Conservation (phyloP, 2,329 filamentous ascomycete genomes). For the Elsinoe fawcettii region DNA sequence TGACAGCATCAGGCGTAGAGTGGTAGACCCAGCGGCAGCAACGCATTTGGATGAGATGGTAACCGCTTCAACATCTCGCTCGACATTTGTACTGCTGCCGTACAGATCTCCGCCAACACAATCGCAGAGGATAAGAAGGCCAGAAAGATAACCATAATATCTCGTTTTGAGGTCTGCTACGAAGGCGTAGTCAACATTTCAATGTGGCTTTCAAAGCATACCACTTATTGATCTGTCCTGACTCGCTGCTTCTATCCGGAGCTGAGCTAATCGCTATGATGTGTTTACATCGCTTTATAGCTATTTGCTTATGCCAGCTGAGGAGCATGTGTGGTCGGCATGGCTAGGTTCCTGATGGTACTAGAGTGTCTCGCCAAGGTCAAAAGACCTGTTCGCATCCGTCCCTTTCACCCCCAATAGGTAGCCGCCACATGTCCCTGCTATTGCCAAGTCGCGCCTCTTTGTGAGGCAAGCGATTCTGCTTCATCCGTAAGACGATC, state of each 20-base stretch:
- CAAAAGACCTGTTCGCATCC: not conserved
- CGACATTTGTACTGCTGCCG: not conserved
- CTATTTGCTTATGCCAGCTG: constrained; percentile 14
- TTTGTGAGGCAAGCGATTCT: not conserved
- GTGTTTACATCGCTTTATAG: constrained; percentile 13
- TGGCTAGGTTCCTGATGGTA: not conserved
- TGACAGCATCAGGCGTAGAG: no score
- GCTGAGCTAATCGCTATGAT: constrained; percentile 16
- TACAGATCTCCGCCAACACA: not conserved
- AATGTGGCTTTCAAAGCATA: constrained; percentile 13
- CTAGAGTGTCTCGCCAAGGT: not conserved
- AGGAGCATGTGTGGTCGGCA: not conserved
- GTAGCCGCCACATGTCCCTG: no score
- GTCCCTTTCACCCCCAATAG: not conserved
- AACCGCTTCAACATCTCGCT: not conserved
- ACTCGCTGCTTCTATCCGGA: constrained; percentile 15
- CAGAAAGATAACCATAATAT: not conserved
- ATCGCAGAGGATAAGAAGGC: not conserved
- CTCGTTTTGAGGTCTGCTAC: constrained; percentile 13
- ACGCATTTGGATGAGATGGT: not conserved
- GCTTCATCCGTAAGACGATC: not conserved
- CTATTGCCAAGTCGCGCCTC: not conserved
- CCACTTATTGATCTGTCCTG: constrained; percentile 11
- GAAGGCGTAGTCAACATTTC: constrained; percentile 14
- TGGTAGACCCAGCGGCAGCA: not conserved